phyloP scores from a whole-genome alignment of 495 filamentous ascomycete genomes.

The Trichodelitschia bisporula region DNA sequence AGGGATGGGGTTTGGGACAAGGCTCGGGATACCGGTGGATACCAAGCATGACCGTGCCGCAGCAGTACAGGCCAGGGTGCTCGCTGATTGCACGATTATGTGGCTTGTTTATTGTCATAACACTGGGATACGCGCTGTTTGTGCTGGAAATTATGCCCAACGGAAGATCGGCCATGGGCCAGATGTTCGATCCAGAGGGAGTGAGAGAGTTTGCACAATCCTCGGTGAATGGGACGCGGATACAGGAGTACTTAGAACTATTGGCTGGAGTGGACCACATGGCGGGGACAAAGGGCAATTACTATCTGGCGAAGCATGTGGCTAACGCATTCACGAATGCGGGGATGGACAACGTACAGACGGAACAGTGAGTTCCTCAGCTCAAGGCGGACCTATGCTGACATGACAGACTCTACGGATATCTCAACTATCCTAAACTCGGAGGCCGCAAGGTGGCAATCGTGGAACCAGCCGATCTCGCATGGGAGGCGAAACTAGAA shows the following conservation, averaged over 20 bases:
- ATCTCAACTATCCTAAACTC: constrained; percentile 68
- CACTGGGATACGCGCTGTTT: constrained; percentile 60
- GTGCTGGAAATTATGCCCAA: constrained; percentile 55
- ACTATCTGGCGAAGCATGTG: constrained; percentile 56
- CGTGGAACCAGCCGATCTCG: constrained; percentile 37
- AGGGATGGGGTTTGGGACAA: constrained; percentile 2
- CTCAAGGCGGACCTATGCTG: background rate
- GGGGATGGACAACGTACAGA: constrained; percentile 42
- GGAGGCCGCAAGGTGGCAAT: constrained; percentile 64
- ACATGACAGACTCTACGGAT: constrained; percentile 28
- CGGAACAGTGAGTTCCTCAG: constrained; percentile 25
- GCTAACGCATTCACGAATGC: constrained; percentile 43
- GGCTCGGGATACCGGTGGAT: constrained; percentile 5
- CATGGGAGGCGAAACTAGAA: constrained; percentile 70
- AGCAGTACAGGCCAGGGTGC: constrained; percentile 13
- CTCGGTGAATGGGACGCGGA: constrained; percentile 36
- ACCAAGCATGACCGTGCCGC: constrained; percentile 7
- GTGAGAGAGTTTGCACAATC: constrained; percentile 45
- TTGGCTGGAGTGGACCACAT: constrained; percentile 64
- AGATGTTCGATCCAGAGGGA: constrained; percentile 37
- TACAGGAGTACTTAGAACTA: constrained; percentile 43
- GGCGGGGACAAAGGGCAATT: constrained; percentile 77
- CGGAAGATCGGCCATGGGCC: constrained; percentile 13
- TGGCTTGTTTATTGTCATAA: constrained; percentile 47
- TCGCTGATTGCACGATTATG: constrained; percentile 32